These are phyloP conservation scores for Suhomyces kilbournensis DNA, from an alignment of 805 yeast genomes.

Conservation along the genomic window DNA sequence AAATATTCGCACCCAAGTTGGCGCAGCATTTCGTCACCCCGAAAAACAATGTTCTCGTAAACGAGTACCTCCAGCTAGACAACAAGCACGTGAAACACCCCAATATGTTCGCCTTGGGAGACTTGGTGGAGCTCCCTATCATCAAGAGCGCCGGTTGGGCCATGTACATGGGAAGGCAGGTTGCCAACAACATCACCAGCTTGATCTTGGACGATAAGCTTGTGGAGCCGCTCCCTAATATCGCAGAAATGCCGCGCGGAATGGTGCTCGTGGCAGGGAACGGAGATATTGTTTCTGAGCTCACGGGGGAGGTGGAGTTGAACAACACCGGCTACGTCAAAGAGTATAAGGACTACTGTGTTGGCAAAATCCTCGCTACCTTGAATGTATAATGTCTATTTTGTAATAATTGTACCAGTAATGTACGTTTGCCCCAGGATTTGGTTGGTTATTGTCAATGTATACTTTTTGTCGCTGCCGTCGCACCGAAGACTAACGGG, in stretches of 20 bases:
- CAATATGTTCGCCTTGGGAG: conserved; percentile 37
- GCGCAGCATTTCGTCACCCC: conserved; percentile 21
- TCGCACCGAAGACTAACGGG: not conserved
- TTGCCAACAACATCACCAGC: conserved; percentile 35
- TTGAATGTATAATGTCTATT: conserved; percentile 14
- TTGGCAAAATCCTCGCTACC: conserved; percentile 40
- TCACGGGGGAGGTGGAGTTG: conserved; percentile 31
- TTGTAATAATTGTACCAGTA: conserved; percentile 1
- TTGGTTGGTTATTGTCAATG: not conserved
- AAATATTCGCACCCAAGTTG: conserved; percentile 20
- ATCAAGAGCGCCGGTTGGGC: conserved; percentile 48
- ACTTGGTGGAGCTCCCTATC: conserved; percentile 37
- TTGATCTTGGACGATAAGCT: conserved; percentile 26
- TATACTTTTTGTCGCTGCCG: not conserved
- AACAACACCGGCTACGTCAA: conserved; percentile 32
- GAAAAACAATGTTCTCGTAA: conserved; percentile 30
- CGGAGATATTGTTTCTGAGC: conserved; percentile 36
- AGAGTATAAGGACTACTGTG: conserved; percentile 42
- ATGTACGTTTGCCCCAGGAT: not conserved
- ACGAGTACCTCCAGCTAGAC: conserved; percentile 35
- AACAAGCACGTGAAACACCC: conserved; percentile 13
- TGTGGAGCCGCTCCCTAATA: conserved; percentile 34
- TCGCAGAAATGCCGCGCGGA: conserved; percentile 34
- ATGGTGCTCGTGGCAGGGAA: conserved; percentile 43
- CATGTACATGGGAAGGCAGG: conserved; percentile 39